Conservation (phyloP, 495 filamentous ascomycete species). For the Echria macrotheca region DNA sequence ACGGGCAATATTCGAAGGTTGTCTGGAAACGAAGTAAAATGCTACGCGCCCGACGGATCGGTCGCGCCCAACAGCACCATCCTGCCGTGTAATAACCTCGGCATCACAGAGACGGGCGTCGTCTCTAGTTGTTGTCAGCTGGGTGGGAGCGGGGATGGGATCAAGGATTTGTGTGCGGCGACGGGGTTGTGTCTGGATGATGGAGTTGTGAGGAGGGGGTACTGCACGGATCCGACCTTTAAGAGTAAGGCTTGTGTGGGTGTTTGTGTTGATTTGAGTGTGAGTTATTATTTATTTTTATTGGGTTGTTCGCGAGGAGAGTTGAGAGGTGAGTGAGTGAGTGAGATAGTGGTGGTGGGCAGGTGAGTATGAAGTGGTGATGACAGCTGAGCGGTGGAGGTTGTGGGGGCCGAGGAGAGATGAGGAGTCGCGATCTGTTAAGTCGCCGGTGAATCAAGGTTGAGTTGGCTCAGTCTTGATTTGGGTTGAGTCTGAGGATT, state of each 20-base stretch:
- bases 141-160: conserved; percentile 10
- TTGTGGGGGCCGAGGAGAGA: too few relatives aligned
- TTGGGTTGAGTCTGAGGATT: too few relatives aligned
- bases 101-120: conserved; percentile 22
- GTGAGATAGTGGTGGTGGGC: too few relatives aligned
- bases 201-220: conserved; percentile 17
- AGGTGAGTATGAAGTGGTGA: too few relatives aligned
- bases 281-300: conserved; percentile 7
- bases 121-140: conserved; percentile 24
- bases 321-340: too few relatives aligned
- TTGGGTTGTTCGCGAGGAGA: too few relatives aligned
- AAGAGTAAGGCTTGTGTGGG: conserved; percentile 21
- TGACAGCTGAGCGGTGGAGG: too few relatives aligned
- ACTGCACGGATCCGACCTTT: conserved; percentile 26
- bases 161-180: conserved; percentile 18
- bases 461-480: too few relatives aligned
- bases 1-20: too few relatives aligned
- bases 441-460: too few relatives aligned
- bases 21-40: too few relatives aligned
- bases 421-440: too few relatives aligned
- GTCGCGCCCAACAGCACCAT: conserved; percentile 18
- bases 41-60: conserved; percentile 23
- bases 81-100: conserved; percentile 26
- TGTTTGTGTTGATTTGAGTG: conserved; percentile 19
- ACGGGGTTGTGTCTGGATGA: conserved; percentile 21